phyloP scores from a whole-genome alignment of 2,329 filamentous ascomycete species.

The Ilyonectria robusta region DNA sequence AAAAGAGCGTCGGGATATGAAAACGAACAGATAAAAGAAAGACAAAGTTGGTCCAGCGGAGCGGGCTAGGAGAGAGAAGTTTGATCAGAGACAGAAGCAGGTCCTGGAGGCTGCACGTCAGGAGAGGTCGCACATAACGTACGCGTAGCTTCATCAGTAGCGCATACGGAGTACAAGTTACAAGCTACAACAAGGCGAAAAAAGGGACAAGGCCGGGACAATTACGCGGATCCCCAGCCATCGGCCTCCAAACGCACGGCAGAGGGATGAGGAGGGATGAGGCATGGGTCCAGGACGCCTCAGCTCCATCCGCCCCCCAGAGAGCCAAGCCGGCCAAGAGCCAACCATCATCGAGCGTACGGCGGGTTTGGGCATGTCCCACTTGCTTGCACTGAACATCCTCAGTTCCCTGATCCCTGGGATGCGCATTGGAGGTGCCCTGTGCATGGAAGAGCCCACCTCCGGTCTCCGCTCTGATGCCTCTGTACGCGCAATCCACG shows the following conservation, averaged over 20 bases:
- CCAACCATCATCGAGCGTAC: neutral
- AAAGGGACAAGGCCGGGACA: neutral
- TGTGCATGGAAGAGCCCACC: conserved; percentile 10
- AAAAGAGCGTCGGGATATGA: neutral
- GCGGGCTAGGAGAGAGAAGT: neutral
- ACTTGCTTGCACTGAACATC: conserved; percentile 12
- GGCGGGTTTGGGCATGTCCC: conserved; percentile 14
- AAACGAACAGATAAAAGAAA: neutral
- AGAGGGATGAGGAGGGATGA: conserved; percentile 4
- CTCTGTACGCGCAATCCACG: conserved; percentile 26
- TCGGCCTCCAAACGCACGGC: neutral
- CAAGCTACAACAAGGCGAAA: neutral
- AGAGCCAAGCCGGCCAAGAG: neutral
- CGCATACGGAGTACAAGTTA: neutral
- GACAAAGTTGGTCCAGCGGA: neutral
- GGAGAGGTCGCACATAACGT: conserved; percentile 5
- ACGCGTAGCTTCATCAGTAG: neutral
- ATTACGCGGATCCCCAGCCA: conserved; percentile 4
- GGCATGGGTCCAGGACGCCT: conserved; percentile 11
- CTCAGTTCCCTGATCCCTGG: conserved; percentile 7
- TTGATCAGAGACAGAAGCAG: neutral
- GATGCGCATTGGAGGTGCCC: conserved; percentile 1
- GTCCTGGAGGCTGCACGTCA: neutral
- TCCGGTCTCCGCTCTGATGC: neutral
- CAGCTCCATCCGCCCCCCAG: neutral